phyloP scores from a whole-genome alignment of 2,329 filamentous ascomycete genomes.

The Xylaria sp. region DNA sequence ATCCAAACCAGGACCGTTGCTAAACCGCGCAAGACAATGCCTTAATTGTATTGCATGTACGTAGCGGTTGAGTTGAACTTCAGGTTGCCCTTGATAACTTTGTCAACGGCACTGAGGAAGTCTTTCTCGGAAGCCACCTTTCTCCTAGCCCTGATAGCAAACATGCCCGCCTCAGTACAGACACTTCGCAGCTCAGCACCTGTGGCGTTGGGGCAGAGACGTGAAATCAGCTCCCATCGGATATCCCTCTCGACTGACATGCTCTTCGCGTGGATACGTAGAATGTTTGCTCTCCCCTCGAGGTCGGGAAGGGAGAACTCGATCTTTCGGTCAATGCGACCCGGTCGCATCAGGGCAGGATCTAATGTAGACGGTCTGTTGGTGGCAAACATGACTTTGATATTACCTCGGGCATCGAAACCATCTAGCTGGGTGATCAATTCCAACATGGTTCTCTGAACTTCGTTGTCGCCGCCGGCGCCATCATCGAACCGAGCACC shows the following conservation, averaged over 20 bases:
- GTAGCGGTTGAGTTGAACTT: conserved; percentile 99
- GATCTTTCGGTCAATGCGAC: conserved; percentile 98
- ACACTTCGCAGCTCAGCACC: conserved; percentile 96
- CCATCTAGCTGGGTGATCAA: conserved; percentile 96
- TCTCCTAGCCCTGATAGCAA: conserved; percentile 88
- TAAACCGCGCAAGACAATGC: background rate
- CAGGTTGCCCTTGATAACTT: conserved; percentile 98
- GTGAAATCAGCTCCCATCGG: conserved; percentile 97
- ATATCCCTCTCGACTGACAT: conserved; percentile 99
- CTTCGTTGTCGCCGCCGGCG: conserved; percentile 95
- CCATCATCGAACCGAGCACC: conserved; percentile 96
- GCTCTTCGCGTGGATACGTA: conserved; percentile 98
- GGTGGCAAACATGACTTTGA: conserved; percentile 99
- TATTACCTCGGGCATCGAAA: conserved; percentile 95
- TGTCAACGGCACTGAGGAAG: conserved; percentile 96
- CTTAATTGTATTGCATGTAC: conserved; percentile 98
- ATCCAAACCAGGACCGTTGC: conserved; percentile 12
- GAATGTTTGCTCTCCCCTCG: conserved; percentile 95
- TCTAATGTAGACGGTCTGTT: conserved; percentile 95
- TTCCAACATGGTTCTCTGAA: conserved; percentile 97
- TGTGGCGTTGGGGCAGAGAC: conserved; percentile 95
- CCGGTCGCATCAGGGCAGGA: conserved; percentile 95
- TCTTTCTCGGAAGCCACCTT: conserved; percentile 99
- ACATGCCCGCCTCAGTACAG: conserved; percentile 98
- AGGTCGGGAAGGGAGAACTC: conserved; percentile 98